Percentiles rank a stretch among this genome's conserved stretches.
These are phyloP conservation scores for Orobanche coerulescens DNA, from an alignment of 257 asterid species.

Conservation along the genomic window DNA sequence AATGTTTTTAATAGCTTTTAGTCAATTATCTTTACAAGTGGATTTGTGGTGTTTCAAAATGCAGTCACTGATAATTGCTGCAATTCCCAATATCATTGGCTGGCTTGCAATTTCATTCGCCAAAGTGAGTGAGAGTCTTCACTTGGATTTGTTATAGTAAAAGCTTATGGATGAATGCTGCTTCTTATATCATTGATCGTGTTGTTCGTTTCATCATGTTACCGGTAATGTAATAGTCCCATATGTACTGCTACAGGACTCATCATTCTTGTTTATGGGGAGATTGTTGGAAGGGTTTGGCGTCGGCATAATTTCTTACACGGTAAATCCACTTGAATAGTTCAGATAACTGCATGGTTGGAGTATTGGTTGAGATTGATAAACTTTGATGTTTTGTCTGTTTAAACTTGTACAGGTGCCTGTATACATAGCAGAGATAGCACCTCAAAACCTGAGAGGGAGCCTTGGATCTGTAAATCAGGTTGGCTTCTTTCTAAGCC, in stretches of 20 bases:
- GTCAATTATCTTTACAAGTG: background rate
- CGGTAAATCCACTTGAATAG: slow-evolving; percentile 37
- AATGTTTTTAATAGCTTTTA: background rate
- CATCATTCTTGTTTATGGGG: slow-evolving; percentile 86
- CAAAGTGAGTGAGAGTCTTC: slow-evolving; percentile 37
- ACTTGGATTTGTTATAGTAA: background rate
- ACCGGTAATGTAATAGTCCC: background rate
- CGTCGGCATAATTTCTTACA: slow-evolving; percentile 82
- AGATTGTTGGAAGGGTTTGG: slow-evolving; percentile 87
- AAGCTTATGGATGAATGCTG: background rate
- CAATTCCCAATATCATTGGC: slow-evolving; percentile 80
- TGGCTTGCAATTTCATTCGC: slow-evolving; percentile 91
- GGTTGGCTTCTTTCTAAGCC: slow-evolving; percentile 33
- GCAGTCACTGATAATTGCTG: slow-evolving; percentile 85
- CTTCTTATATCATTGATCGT: background rate
- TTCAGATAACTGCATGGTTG: background rate
- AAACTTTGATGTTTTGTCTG: slow-evolving; percentile 15
- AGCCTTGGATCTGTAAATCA: slow-evolving; percentile 80
- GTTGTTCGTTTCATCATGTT: too few relatives aligned
- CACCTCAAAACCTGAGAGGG: slow-evolving; percentile 88
- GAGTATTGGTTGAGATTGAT: slow-evolving; percentile 1
- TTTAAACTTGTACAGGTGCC: slow-evolving; percentile 51
- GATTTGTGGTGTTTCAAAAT: slow-evolving; percentile 16
- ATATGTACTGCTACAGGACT: slow-evolving; percentile 37
- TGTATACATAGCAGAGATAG: slow-evolving; percentile 86